Evolutionary conservation across 2,329 filamentous ascomycete species (phyloP).

Genomic region (Dryadomyces quercus-mongolicae): DNA sequence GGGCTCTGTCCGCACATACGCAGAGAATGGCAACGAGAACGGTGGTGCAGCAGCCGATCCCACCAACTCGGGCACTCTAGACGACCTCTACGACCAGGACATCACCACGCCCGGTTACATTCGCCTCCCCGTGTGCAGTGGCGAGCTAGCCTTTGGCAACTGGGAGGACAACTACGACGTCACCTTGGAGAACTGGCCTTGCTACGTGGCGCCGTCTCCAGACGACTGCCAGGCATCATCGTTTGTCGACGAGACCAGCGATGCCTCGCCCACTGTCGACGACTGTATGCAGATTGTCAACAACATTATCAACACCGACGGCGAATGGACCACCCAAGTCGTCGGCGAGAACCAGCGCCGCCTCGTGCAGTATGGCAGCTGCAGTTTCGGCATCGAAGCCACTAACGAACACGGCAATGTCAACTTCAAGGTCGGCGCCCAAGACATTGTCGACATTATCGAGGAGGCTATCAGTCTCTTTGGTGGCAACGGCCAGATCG

Average conservation of each 20-base stretch:
- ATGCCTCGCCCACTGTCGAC: conserved; percentile 19
- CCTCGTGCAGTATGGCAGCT: conserved; percentile 17
- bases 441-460: conserved; percentile 25
- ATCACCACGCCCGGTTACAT: conserved; percentile 24
- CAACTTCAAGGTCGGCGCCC: conserved; percentile 20
- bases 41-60: conserved; percentile 15
- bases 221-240: conserved; percentile 19
- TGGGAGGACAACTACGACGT: conserved; percentile 16
- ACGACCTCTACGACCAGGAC: conserved; percentile 16
- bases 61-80: conserved; percentile 12
- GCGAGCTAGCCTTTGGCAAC: conserved; percentile 18
- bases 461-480: conserved; percentile 18
- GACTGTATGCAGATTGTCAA: conserved; percentile 23
- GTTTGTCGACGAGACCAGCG: conserved; percentile 21
- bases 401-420: conserved; percentile 15
- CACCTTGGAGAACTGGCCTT: conserved; percentile 19
- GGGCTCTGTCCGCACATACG: conserved; percentile 17
- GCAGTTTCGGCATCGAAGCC: conserved; percentile 21
- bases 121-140: conserved; percentile 24
- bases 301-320: conserved; percentile 18
- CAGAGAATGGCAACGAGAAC: conserved; percentile 20
- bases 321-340: conserved; percentile 10
- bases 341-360: conserved; percentile 13
- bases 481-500: conserved; percentile 16
- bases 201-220: conserved; percentile 16